A percentile compares a stretch with the other conserved stretches of the same genome.
These are phyloP conservation scores for Cercophora scortea DNA, from an alignment of 495 filamentous ascomycete species.

Conservation along the genomic window DNA sequence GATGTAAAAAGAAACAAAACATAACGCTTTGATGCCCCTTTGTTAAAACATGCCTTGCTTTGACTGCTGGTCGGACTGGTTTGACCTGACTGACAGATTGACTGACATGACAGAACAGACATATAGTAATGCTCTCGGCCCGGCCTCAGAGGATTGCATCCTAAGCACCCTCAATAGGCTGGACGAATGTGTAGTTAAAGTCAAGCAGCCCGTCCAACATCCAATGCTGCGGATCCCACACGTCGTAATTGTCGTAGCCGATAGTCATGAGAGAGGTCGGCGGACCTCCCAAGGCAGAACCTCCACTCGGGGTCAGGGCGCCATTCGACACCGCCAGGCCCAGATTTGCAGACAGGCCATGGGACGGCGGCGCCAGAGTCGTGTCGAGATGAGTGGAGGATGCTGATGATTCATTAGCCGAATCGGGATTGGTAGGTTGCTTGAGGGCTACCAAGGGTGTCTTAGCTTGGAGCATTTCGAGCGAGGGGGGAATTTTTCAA, in stretches of 20 bases:
- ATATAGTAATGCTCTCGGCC: neutral
- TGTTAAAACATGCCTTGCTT: too few species aligned
- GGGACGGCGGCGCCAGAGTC: slow-evolving; percentile 39
- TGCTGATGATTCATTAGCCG: slow-evolving; percentile 62
- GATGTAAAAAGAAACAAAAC: too few species aligned
- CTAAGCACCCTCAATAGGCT: slow-evolving; percentile 40
- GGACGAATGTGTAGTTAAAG: slow-evolving; percentile 58
- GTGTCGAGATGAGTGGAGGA: slow-evolving; percentile 54
- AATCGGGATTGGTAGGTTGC: slow-evolving; percentile 81
- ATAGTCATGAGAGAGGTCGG: slow-evolving; percentile 34
- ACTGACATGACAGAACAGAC: neutral
- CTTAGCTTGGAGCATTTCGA: slow-evolving; percentile 23
- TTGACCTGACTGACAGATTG: too few species aligned
- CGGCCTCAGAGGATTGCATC: slow-evolving; percentile 1
- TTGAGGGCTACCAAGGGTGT: slow-evolving; percentile 53
- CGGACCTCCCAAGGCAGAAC: slow-evolving; percentile 31
- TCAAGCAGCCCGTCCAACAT: slow-evolving; percentile 78
- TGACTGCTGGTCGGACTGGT: too few species aligned
- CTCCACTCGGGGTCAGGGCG: slow-evolving; percentile 36
- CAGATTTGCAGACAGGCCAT: slow-evolving; percentile 21
- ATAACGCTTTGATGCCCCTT: too few species aligned
- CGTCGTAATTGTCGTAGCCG: slow-evolving; percentile 63
- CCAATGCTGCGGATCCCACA: slow-evolving; percentile 88
- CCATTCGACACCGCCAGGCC: slow-evolving; percentile 33
- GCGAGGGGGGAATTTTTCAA: neutral